Evolutionary conservation across 2,329 filamentous ascomycete genomes (phyloP).

Genomic region (Aspergillus hiratsukae): DNA sequence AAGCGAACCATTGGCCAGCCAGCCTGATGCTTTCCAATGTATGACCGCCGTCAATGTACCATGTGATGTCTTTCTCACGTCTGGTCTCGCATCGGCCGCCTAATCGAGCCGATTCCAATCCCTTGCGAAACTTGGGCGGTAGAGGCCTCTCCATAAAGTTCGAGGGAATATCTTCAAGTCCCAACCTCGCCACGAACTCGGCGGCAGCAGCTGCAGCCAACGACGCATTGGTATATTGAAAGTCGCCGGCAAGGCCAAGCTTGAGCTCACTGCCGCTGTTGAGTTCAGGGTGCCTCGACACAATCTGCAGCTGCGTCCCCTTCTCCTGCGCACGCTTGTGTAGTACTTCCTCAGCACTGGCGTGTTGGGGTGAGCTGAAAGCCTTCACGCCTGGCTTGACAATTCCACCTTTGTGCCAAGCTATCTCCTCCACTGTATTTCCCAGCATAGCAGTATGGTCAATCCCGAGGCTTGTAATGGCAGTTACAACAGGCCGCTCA

Average conservation of each 20-base stretch:
- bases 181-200: constrained; percentile 36
- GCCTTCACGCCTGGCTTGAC: constrained; percentile 64
- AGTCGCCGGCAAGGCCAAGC: constrained; percentile 58
- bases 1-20: constrained; percentile 72
- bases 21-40: constrained; percentile 77
- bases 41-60: constrained; percentile 86
- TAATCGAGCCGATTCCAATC: constrained; percentile 63
- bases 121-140: constrained; percentile 58
- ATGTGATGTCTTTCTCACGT: constrained; percentile 54
- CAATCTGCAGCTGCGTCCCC: constrained; percentile 44
- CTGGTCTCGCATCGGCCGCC: constrained; percentile 74
- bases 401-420: constrained; percentile 90
- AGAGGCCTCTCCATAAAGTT: constrained; percentile 43
- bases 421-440: constrained; percentile 71
- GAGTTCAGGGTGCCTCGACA: constrained; percentile 46
- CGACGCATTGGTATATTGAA: constrained; percentile 60
- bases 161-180: constrained; percentile 32
- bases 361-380: constrained; percentile 59
- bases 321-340: constrained; percentile 51
- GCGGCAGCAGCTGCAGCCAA: constrained; percentile 51
- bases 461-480: constrained; percentile 76
- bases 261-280: constrained; percentile 41
- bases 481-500: constrained; percentile 62
- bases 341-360: constrained; percentile 53
- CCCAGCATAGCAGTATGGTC: constrained; percentile 82